A percentile compares a stretch with the other conserved stretches of the same genome.
phyloP scores from a whole-genome alignment of 805 yeast species.

The Ogataea polymorpha region DNA sequence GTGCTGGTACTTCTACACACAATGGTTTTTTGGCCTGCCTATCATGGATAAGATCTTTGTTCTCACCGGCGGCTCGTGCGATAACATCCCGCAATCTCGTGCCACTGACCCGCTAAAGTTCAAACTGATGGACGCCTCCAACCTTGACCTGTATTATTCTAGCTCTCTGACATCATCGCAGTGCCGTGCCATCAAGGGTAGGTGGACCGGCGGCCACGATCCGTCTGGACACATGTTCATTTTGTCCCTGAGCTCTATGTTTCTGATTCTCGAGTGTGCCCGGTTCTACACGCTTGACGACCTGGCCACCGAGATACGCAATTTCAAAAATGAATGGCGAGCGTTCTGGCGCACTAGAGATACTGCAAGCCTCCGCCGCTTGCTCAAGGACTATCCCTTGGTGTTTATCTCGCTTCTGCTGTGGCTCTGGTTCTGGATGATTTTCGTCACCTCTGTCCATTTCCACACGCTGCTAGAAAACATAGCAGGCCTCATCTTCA shows the following conservation, averaged over 20 bases:
- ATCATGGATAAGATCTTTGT: conserved; percentile 84
- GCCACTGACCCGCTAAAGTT: conserved; percentile 1
- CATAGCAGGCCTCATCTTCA: conserved; percentile 63
- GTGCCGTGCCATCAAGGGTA: conserved; percentile 61
- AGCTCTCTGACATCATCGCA: conserved; percentile 33
- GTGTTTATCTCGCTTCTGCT: conserved; percentile 36
- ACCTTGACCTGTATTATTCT: conserved; percentile 15
- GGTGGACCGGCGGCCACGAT: conserved; percentile 87
- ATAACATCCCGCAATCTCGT: conserved; percentile 26
- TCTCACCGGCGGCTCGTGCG: conserved; percentile 80
- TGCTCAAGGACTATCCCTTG: conserved; percentile 23
- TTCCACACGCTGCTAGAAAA: conserved; percentile 83
- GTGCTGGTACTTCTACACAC: conserved; percentile 88
- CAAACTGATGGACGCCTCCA: conserved; percentile 12
- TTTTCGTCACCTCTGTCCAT: conserved; percentile 75
- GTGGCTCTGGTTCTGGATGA: conserved; percentile 79
- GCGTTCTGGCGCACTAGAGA: neutral
- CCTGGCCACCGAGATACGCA: conserved; percentile 9
- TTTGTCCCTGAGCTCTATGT: conserved; percentile 60
- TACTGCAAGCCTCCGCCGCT: neutral
- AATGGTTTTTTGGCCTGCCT: conserved; percentile 82
- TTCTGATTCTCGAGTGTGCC: conserved; percentile 61
- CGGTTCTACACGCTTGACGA: conserved; percentile 16
- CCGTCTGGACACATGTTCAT: conserved; percentile 93
- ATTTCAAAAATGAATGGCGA: conserved; percentile 2